These are phyloP conservation scores for Flaveria sonorensis DNA, from an alignment of 129 eudicot species.

Conservation along the genomic window DNA sequence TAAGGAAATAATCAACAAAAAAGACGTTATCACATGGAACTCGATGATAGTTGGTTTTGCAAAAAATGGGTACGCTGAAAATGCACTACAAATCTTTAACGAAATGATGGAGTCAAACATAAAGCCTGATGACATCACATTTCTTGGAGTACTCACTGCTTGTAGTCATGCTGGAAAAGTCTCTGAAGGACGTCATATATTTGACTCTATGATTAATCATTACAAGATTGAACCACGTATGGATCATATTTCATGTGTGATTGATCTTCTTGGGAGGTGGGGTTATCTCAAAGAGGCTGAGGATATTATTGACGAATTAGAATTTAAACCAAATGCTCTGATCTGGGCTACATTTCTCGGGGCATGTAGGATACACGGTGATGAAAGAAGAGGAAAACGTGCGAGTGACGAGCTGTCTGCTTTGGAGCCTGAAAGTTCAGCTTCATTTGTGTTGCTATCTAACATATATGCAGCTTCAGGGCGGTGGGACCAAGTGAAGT, in stretches of 20 bases:
- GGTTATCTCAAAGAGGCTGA: constrained; percentile 86
- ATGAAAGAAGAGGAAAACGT: constrained; percentile 66
- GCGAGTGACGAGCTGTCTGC: constrained; percentile 76
- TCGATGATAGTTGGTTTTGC: constrained; percentile 89
- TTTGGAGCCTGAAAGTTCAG: constrained; percentile 73
- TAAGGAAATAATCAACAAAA: constrained; percentile 54
- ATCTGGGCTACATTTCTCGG: constrained; percentile 87
- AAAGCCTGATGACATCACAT: constrained; percentile 85
- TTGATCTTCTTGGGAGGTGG: constrained; percentile 90
- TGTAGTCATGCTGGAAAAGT: constrained; percentile 90
- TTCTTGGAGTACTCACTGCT: constrained; percentile 86
- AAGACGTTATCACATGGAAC: constrained; percentile 84
- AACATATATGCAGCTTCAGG: constrained; percentile 87
- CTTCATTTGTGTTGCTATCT: constrained; percentile 85
- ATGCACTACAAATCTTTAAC: constrained; percentile 56
- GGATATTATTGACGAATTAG: constrained; percentile 51
- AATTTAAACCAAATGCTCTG: constrained; percentile 65
- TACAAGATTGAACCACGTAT: constrained; percentile 61
- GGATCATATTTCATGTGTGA: constrained; percentile 93
- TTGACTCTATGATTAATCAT: constrained; percentile 48
- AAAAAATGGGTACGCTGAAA: constrained; percentile 73
- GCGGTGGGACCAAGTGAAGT: constrained; percentile 72
- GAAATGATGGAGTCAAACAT: constrained; percentile 57
- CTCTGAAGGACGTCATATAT: constrained; percentile 67
- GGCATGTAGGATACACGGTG: constrained; percentile 85